Evolutionary conservation across 169 alveolate genomes (phyloP).

Genomic region (Toxoplasma gondii): DNA sequence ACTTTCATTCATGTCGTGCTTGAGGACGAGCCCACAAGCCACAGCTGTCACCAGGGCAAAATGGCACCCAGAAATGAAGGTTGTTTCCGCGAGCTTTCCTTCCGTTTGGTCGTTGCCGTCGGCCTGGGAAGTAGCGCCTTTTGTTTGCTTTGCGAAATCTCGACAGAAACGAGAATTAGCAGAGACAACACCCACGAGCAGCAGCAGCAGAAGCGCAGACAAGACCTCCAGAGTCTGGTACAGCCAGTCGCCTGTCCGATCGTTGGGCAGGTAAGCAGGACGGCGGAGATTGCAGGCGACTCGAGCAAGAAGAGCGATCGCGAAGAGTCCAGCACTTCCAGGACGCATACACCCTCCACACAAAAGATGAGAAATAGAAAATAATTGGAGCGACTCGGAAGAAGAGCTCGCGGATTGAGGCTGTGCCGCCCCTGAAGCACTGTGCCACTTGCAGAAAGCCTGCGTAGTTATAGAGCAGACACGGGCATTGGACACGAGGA

Average conservation of each 20-base stretch:
- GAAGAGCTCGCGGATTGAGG: not conserved
- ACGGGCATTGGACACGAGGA: not conserved
- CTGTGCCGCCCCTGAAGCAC: not conserved
- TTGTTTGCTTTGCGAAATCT: not conserved
- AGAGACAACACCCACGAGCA: not conserved
- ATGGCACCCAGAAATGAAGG: not conserved
- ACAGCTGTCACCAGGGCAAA: not conserved
- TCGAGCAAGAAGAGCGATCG: not conserved
- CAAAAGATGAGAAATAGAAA: not conserved
- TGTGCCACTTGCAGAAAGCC: not conserved
- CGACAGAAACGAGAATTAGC: not conserved
- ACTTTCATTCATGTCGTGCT: constrained; percentile 18
- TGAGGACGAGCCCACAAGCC: not conserved
- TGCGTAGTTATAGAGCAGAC: not conserved
- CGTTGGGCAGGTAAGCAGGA: constrained; percentile 18
- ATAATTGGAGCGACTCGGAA: not conserved
- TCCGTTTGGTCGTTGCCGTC: not conserved
- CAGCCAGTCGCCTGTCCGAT: constrained; percentile 11
- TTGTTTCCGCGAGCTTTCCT: not conserved
- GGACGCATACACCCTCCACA: constrained; percentile 9
- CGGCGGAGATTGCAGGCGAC: constrained; percentile 25
- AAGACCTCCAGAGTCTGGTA: not conserved
- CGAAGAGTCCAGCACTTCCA: not conserved
- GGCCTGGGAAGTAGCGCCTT: not conserved
- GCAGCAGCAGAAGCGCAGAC: constrained; percentile 22